These are phyloP conservation scores for Oryza coarctata DNA, from an alignment of 176 grass and related monocot genomes.

Conservation along the genomic window DNA sequence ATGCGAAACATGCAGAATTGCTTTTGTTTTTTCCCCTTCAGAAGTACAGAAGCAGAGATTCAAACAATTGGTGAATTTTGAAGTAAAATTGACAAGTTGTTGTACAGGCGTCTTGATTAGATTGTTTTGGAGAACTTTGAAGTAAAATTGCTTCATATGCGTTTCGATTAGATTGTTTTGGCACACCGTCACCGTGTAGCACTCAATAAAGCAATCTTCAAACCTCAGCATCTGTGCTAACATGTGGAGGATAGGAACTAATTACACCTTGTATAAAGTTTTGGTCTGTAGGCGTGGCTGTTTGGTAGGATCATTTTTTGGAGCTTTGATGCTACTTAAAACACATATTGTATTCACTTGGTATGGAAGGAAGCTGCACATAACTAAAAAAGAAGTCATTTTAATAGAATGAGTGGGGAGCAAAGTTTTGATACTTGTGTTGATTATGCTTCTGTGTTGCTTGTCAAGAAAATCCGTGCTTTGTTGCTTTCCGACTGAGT, in stretches of 20 bases:
- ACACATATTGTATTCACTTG: background rate
- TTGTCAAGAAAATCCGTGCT: background rate
- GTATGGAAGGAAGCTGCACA: conserved; percentile 19
- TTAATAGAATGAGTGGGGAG: background rate
- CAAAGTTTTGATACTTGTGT: background rate
- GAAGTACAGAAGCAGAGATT: background rate
- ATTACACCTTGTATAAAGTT: no score
- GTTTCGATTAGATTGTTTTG: background rate
- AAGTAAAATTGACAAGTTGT: background rate
- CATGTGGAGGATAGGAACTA: no score
- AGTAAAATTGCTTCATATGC: background rate
- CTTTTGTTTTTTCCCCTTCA: background rate
- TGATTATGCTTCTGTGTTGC: background rate
- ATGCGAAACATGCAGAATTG: background rate
- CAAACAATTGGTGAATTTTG: background rate
- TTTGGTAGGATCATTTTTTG: background rate
- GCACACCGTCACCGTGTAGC: background rate
- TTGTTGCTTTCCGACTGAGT: background rate
- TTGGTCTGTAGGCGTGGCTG: background rate
- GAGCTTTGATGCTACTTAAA: background rate
- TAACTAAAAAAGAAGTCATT: background rate
- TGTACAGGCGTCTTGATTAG: background rate
- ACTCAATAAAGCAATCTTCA: background rate
- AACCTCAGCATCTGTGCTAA: background rate
- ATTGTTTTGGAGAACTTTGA: background rate